Evolutionary conservation across 2,329 filamentous ascomycete species (phyloP).

Genomic region (Penicillium sp.): DNA sequence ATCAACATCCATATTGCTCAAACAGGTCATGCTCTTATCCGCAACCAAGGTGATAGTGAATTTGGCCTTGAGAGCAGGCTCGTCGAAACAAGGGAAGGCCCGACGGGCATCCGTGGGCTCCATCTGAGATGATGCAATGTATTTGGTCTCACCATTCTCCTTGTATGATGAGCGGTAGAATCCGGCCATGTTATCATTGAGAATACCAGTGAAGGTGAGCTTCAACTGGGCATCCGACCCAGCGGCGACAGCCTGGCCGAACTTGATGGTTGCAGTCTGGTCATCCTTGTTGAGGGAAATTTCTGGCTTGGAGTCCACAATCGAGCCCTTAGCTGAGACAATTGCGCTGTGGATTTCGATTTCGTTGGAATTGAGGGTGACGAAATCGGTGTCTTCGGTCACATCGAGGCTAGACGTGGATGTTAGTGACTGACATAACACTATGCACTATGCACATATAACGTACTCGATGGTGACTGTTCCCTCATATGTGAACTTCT

Average conservation of each 20-base stretch:
- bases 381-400: constrained; percentile 74
- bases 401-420: constrained; percentile 64
- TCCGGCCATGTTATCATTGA: constrained; percentile 95
- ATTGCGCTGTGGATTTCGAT: constrained; percentile 75
- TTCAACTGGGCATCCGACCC: constrained; percentile 75
- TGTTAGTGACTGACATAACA: constrained; percentile 9
- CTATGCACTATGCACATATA: neutral
- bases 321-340: constrained; percentile 57
- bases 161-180: constrained; percentile 97
- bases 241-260: constrained; percentile 68
- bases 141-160: constrained; percentile 73
- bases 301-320: constrained; percentile 60
- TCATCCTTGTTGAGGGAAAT: constrained; percentile 73
- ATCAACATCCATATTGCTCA: constrained; percentile 95
- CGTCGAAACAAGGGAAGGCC: constrained; percentile 95
- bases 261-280: constrained; percentile 78
- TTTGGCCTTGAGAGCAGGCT: constrained; percentile 87
- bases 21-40: constrained; percentile 82
- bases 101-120: constrained; percentile 90
- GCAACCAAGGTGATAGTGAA: constrained; percentile 90
- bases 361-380: constrained; percentile 84
- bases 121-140: constrained; percentile 91
- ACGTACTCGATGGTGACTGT: constrained; percentile 74
- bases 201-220: constrained; percentile 71
- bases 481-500: constrained; percentile 82